A percentile compares a stretch with the other conserved stretches of the same genome.
Evolutionary conservation across 768 basidiomycete genomes (phyloP).

Genomic region (Boletus subcaerulescens): DNA sequence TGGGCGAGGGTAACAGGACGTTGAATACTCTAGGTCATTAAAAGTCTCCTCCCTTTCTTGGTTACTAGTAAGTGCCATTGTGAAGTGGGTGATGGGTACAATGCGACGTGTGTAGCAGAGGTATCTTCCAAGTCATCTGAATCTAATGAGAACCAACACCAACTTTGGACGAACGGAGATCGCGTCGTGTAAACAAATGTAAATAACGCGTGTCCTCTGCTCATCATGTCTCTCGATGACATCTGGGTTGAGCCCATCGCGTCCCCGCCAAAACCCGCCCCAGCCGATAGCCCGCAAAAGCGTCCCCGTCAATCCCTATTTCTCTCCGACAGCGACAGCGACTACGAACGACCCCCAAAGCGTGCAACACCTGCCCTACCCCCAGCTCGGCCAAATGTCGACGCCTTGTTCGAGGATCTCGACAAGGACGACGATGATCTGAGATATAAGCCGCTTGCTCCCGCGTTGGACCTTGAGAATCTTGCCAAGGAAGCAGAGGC

Average conservation of each 20-base stretch:
- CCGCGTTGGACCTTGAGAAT: slow-evolving; percentile 50
- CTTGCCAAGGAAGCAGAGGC: slow-evolving; percentile 56
- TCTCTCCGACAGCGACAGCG: slow-evolving; percentile 45
- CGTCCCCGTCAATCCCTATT: slow-evolving; percentile 49
- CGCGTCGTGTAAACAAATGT: slow-evolving; percentile 18
- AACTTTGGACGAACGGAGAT: no score
- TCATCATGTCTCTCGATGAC: slow-evolving; percentile 42
- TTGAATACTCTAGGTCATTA: no score
- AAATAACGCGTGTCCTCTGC: slow-evolving; percentile 27
- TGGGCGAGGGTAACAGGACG: no score
- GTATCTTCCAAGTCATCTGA: no score
- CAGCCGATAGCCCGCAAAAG: slow-evolving; percentile 26
- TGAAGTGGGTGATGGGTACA: no score
- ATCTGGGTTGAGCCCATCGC: slow-evolving; percentile 60
- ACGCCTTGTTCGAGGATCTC: slow-evolving; percentile 44
- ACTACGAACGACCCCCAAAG: slow-evolving; percentile 36
- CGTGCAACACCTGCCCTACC: slow-evolving; percentile 20
- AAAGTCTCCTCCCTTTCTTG: no score
- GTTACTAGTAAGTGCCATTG: no score
- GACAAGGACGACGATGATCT: slow-evolving; percentile 48
- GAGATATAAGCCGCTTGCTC: slow-evolving; percentile 45
- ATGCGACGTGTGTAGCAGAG: no score
- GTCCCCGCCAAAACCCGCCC: slow-evolving; percentile 16
- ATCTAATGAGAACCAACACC: no score
- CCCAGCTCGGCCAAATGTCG: slow-evolving; percentile 30